A percentile compares a stretch with the other conserved stretches of the same genome.
phyloP scores from a whole-genome alignment of 306 rosid species.

The Morella rubra region DNA sequence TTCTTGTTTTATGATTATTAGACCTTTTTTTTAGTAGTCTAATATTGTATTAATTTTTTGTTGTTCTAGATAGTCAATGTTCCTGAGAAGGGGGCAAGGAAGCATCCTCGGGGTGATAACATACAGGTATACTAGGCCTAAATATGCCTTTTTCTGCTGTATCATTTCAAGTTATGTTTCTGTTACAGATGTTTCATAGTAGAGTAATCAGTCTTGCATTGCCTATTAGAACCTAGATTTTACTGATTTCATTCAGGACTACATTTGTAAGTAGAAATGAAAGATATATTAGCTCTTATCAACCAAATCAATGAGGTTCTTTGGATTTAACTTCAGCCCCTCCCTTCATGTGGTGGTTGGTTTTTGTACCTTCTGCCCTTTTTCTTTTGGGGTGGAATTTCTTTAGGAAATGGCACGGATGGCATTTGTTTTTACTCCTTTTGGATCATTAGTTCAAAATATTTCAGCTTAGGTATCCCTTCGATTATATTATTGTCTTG shows the following conservation, averaged over 20 bases:
- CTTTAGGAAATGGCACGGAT: neutral
- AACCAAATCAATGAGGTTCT: neutral
- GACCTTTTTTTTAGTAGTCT: slow-evolving; percentile 30
- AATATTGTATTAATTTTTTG: slow-evolving; percentile 35
- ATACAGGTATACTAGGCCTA: slow-evolving; percentile 64
- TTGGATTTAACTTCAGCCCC: neutral
- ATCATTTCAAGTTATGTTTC: neutral
- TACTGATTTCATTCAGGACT: neutral
- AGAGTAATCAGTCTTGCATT: neutral
- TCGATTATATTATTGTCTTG: slow-evolving; percentile 12
- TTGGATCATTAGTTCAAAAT: no score
- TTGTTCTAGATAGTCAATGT: slow-evolving; percentile 89
- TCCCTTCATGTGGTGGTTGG: neutral
- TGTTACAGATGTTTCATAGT: slow-evolving; percentile 1
- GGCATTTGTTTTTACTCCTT: no score
- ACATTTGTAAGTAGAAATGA: no score
- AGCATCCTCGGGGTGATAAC: slow-evolving; percentile 94
- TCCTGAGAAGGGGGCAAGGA: slow-evolving; percentile 97
- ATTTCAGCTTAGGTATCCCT: slow-evolving; percentile 6
- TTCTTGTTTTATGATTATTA: slow-evolving; percentile 11
- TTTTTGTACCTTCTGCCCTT: neutral
- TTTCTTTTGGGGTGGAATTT: neutral
- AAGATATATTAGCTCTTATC: neutral
- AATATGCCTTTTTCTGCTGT: neutral
- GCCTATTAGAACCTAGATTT: neutral